Percentiles rank a stretch among this genome's conserved stretches.
Evolutionary conservation across 371 early-diverging fungal species (phyloP).

Genomic region (Rhizopus microsporus): DNA sequence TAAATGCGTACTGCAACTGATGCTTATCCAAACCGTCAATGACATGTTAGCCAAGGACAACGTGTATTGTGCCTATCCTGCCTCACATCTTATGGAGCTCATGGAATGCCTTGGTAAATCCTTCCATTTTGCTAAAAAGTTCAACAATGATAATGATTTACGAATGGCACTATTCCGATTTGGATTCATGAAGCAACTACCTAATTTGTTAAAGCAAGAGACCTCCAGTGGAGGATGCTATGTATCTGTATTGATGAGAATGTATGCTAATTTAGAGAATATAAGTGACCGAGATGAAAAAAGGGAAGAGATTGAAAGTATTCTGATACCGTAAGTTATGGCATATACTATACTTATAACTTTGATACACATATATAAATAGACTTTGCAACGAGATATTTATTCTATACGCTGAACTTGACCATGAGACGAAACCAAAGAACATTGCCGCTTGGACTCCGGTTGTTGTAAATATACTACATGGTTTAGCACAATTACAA

Average conservation of each 20-base stretch:
- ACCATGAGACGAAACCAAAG: conserved; percentile 54
- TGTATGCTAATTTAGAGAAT: conserved; percentile 55
- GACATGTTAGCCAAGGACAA: conserved; percentile 62
- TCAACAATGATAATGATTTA: conserved; percentile 80
- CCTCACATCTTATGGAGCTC: conserved; percentile 63
- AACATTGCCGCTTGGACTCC: conserved; percentile 62
- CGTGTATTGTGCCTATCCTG: conserved; percentile 64
- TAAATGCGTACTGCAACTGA: conserved; percentile 77
- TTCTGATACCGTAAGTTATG: conserved; percentile 54
- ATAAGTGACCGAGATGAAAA: conserved; percentile 49
- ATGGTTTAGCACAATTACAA: conserved; percentile 47
- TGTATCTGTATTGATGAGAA: conserved; percentile 51
- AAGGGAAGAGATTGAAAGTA: conserved; percentile 48
- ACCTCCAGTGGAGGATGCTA: conserved; percentile 56
- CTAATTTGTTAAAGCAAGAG: conserved; percentile 86
- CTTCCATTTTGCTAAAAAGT: conserved; percentile 80
- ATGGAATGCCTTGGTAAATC: conserved; percentile 81
- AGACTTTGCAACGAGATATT: conserved; percentile 54
- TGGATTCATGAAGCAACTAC: conserved; percentile 86
- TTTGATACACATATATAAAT: not conserved
- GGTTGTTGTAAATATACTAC: conserved; percentile 51
- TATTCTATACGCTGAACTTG: conserved; percentile 47
- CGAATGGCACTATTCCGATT: conserved; percentile 77
- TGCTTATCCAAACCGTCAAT: conserved; percentile 77
- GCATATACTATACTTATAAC: too few relatives aligned